Evolutionary conservation across 2,329 filamentous ascomycete species (phyloP).

Genomic region (Trichoderma guizhouense): DNA sequence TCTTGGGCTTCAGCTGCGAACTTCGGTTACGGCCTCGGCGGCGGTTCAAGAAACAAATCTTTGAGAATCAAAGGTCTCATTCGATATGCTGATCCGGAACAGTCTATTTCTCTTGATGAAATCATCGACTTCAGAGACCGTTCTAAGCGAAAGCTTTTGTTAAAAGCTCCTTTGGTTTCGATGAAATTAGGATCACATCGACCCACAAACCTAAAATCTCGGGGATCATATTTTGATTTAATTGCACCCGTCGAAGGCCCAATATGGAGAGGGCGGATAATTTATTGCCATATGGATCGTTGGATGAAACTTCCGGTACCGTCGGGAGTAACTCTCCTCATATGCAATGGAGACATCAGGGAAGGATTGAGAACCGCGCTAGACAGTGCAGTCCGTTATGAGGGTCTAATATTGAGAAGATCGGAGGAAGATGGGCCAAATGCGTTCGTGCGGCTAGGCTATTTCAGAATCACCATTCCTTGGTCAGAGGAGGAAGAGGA

Average conservation of each 20-base stretch:
- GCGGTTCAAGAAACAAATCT: not conserved
- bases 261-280: not conserved
- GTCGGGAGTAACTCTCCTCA: not conserved
- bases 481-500: not conserved
- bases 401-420: not conserved
- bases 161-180: not conserved
- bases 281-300: not conserved
- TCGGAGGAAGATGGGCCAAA: not conserved
- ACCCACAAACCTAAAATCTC: no score
- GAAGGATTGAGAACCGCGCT: not conserved
- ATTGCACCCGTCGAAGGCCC: not conserved
- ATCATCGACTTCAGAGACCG: not conserved
- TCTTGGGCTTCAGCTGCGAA: not conserved
- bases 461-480: not conserved
- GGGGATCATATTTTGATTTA: not conserved
- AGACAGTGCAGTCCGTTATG: not conserved
- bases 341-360: not conserved
- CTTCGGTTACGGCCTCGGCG: accelerated
- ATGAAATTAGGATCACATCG: not conserved
- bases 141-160: not conserved
- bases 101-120: not conserved
- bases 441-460: not conserved
- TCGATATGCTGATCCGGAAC: not conserved
- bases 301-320: not conserved
- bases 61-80: not conserved